Percentiles rank a stretch among this genome's conserved stretches.
Evolutionary conservation across 164 flowering plant species (phyloP).

Genomic region (Stephania cephalantha): DNA sequence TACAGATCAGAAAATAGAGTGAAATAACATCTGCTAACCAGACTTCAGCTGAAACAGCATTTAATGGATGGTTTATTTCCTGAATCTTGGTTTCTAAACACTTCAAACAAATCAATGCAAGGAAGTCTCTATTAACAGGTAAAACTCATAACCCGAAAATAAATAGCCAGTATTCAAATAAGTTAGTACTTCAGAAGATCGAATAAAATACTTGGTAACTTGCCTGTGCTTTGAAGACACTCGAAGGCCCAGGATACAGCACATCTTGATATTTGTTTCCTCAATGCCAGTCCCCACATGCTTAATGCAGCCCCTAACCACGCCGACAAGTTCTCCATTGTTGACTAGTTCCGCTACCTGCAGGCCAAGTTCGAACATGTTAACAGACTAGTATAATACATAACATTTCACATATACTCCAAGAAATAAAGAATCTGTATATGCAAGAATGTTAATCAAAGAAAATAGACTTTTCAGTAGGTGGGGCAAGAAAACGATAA

Average conservation of each 20-base stretch:
- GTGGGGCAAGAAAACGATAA: background rate
- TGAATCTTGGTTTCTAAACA: background rate
- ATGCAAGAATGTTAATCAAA: conserved; percentile 3
- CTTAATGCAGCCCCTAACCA: conserved; percentile 51
- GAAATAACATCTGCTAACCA: background rate
- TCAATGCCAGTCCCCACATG: conserved; percentile 33
- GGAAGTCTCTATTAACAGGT: background rate
- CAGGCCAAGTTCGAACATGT: conserved; percentile 22
- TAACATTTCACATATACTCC: background rate
- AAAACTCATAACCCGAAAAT: background rate
- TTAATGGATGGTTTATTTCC: background rate
- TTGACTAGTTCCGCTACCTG: conserved; percentile 50
- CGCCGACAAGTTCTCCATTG: conserved; percentile 46
- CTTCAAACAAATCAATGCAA: background rate
- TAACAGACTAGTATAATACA: background rate
- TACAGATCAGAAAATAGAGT: background rate
- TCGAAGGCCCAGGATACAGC: conserved; percentile 54
- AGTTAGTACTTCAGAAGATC: background rate
- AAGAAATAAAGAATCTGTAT: conserved; percentile 4
- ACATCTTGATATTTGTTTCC: conserved; percentile 28
- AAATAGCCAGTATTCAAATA: too few species aligned
- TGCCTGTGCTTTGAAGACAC: conserved; percentile 51
- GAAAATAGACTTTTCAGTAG: background rate
- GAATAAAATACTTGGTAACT: background rate
- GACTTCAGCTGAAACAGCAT: background rate